Evolutionary conservation across 257 asterid species (phyloP), one percentile per base, ranked within the genome.

Genomic region (Jaltomata sinuosa): DNA sequence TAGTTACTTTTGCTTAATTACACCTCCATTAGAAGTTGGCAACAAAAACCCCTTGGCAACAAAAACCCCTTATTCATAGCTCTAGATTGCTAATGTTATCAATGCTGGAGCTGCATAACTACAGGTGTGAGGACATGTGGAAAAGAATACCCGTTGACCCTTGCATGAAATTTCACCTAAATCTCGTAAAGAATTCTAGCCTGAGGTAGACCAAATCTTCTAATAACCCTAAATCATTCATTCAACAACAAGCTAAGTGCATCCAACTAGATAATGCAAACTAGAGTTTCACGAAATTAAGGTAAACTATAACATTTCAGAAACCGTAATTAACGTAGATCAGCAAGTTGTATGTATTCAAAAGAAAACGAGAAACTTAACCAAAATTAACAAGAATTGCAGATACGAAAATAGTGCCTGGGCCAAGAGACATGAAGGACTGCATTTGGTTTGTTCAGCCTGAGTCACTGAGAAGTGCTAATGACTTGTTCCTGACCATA

Each of bases 361-460:
- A 6, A 65, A 15, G 61, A 8, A 76, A 15, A 47, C 0, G 38
- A 42, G 45, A 42, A 74, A 74, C 3, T 22, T 74, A 42, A 72
- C 57, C 36, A 42, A 42, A 74, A 15, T 31, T 45, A 34, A 80
- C n/a, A 80, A 21, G 45, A 32, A 25, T 14, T 40, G 79, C 42
- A 82, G 11, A 19, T 36, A 38, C 57, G 27, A 68, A 68, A 68
- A 68, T 34, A 68, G 15, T 68, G 49, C 29, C 27, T 19, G 8
- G 16, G 18, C 1, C 29, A 91, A 86, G 83, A 91, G 91, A 87
- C 94, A 92, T 34, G 87, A 91, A 86, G 87, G 94, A 91, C 49
- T 92, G 93, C 89, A 91, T 85, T 81, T 91, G 90, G 85, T 91
- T 92, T 86, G 93, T 85, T 21, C 93, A 91, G 7, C 88, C 92